Conservation (phyloP, 2,329 filamentous ascomycete species). For the Trichoderma breve region DNA sequence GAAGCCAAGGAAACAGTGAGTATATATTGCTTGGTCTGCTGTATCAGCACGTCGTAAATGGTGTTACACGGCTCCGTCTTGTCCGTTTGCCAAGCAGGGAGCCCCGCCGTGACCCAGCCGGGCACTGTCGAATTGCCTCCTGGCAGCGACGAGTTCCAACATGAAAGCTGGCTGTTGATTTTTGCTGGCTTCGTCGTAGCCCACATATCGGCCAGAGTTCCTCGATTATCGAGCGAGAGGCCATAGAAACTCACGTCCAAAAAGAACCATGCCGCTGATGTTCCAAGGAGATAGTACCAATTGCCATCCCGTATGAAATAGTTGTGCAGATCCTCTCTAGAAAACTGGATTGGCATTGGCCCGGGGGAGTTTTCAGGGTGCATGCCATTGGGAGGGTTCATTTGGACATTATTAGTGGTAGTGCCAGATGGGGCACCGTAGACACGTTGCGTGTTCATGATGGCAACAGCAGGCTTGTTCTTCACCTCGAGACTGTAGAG, state of each 20-base stretch:
- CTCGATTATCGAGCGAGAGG: conserved; percentile 46
- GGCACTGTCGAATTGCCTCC: conserved; percentile 46
- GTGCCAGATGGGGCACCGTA: conserved; percentile 44
- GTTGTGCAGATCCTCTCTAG: conserved; percentile 46
- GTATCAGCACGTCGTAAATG: conserved; percentile 51
- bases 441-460: conserved; percentile 58
- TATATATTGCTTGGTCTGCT: conserved; percentile 53
- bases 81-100: conserved; percentile 52
- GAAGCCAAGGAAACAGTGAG: conserved; percentile 52
- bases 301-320: conserved; percentile 47
- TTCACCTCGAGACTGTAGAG: conserved; percentile 65
- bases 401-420: conserved; percentile 25
- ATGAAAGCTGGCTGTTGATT: conserved; percentile 41
- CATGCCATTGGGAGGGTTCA: conserved; percentile 27
- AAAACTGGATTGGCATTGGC: conserved; percentile 49
- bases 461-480: conserved; percentile 56
- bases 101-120: conserved; percentile 38
- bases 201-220: conserved; percentile 39
- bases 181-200: conserved; percentile 34
- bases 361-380: conserved; percentile 35
- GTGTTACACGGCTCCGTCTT: conserved; percentile 48
- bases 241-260: conserved; percentile 57
- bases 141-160: conserved; percentile 46
- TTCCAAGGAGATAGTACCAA: conserved; percentile 39
- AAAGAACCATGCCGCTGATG: conserved; percentile 50